Evolutionary conservation across 169 alveolate species (phyloP).

Genomic region (Sarcocystis neurona): DNA sequence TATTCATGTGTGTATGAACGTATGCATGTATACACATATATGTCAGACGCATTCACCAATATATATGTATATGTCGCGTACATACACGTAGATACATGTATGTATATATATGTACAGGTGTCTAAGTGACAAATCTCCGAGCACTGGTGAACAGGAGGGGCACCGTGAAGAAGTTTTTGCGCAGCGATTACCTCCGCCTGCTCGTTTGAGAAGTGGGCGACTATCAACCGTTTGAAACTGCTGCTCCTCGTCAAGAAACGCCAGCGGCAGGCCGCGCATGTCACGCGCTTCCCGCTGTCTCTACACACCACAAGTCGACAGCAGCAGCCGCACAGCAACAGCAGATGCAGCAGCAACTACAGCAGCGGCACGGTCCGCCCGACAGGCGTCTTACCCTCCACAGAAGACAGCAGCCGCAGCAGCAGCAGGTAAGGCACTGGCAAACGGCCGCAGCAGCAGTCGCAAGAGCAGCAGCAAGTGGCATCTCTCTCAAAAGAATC

Average conservation of each 20-base stretch:
- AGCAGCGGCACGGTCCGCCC: not conserved
- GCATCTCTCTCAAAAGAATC: not conserved
- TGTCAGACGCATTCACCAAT: too few species aligned
- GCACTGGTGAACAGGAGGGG: too few species aligned
- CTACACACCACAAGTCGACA: not conserved
- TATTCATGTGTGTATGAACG: too few species aligned
- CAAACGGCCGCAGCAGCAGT: not conserved
- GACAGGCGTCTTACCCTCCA: not conserved
- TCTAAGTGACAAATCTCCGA: too few species aligned
- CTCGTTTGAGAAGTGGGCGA: conserved; percentile 45
- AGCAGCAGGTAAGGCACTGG: not conserved
- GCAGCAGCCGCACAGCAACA: not conserved
- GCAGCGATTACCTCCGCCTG: conserved; percentile 58
- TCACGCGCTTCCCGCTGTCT: conserved; percentile 55
- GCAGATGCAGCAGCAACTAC: not conserved
- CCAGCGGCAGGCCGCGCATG: conserved; percentile 27
- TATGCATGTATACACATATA: too few species aligned
- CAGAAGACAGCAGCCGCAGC: not conserved
- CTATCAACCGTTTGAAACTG: conserved; percentile 56
- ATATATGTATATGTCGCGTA: too few species aligned
- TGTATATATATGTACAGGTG: too few species aligned
- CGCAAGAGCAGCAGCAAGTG: not conserved
- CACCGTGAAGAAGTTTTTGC: too few species aligned
- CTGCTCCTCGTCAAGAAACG: conserved; percentile 42
- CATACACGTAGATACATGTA: too few species aligned